Base-by-base conservation (phyloP, 2,329 filamentous ascomycete species). In the Aspergillus transmontanensis region DNA sequence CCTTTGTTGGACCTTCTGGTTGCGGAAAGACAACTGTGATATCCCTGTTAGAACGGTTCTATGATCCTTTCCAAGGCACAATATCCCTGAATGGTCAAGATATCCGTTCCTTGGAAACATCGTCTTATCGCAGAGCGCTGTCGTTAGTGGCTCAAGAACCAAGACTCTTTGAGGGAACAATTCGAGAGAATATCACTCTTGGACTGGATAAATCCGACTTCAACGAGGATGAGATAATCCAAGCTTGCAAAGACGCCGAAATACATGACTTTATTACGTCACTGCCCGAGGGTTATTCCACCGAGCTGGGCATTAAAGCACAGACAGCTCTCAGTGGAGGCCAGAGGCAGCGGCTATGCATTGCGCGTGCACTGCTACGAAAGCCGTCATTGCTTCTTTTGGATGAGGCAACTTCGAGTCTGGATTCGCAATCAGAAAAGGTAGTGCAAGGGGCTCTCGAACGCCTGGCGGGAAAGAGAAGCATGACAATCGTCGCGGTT, bases 371-470 rank as follows among this genome's bases (percentile, higher is more conserved):
- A 0, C 73, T 88, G 9, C 78, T 87, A 6, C 79, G 85, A 1
- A 79, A 82, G 26, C 85, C 85, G 0, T 72, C 75, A 6, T 71
- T 89, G 4, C 73, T 89, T 3, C 74, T 89, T 0, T 77, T 89
- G 0, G 87, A 89, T 59, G 86, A 89, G 72, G 86, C 87, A 3
- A 88, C 86, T 0, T 83, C 79, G 1, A 83, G 81, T 58, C 80
- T 92, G 0, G 89, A 92, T 66, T 87, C 87, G 0, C 85, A 89
- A 69, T 87, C 85, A 0, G 90, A 92, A 72, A 85, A 85, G 65
- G 78, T 89, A 1, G 87, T 92, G 11, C 89, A 94, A 75, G 81
- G 80, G 0, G 90, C 90, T 0, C 87, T 94, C 71, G 89, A 92
- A 79, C 82, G 82, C 48, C 73, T 68, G 39, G 87, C 87, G 0